A percentile compares a stretch with the other conserved stretches of the same genome.
phyloP scores from a whole-genome alignment of 2,329 filamentous ascomycete species.

The Apiospora koreana region DNA sequence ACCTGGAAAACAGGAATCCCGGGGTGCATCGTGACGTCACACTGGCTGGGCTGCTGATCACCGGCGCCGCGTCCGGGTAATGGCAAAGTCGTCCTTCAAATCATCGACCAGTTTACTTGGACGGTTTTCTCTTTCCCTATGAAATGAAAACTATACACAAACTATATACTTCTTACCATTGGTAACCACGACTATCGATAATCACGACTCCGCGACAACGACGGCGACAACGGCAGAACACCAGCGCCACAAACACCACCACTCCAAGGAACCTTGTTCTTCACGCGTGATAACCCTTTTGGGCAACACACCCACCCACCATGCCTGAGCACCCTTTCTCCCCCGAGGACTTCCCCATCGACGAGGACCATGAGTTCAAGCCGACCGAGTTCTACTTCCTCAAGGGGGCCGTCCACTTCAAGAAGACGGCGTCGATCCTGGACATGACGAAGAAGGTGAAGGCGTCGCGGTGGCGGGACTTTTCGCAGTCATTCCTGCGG shows the following conservation, averaged over 20 bases:
- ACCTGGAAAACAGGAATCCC: constrained; percentile 16
- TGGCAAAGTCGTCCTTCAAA: neutral
- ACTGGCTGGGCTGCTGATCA: neutral
- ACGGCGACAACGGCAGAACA: neutral
- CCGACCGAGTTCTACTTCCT: constrained; percentile 31
- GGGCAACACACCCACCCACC: neutral
- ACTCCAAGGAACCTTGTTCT: neutral
- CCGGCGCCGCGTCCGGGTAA: neutral
- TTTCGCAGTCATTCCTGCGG: constrained; percentile 31
- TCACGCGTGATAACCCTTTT: neutral
- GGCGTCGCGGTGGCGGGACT: constrained; percentile 27
- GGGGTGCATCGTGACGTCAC: constrained; percentile 17
- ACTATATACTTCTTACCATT: neutral
- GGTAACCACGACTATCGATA: neutral
- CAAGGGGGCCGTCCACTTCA: constrained; percentile 35
- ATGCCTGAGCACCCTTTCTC: constrained; percentile 26
- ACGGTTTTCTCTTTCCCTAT: neutral
- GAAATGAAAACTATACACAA: neutral
- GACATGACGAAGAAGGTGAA: constrained; percentile 26
- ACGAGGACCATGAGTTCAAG: constrained; percentile 25
- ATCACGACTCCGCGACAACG: neutral
- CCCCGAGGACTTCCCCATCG: constrained; percentile 36
- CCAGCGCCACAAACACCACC: neutral
- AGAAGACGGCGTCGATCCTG: constrained; percentile 30
- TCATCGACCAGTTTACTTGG: neutral